Evolutionary conservation across 2,329 filamentous ascomycete genomes (phyloP).

Genomic region (Thermothelomyces thermophilus): DNA sequence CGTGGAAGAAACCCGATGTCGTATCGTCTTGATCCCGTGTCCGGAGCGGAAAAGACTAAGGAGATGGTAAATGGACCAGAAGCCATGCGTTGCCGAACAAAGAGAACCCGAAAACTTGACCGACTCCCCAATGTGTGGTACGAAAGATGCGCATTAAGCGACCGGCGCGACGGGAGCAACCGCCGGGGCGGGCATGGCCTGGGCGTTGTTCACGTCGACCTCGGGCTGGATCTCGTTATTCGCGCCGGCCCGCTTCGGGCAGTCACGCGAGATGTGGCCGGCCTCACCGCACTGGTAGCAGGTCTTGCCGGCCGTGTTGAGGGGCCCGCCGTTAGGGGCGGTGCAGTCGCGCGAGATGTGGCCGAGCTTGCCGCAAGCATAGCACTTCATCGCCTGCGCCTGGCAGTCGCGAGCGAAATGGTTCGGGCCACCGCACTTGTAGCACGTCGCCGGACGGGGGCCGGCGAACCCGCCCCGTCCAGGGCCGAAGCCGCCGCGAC

Average conservation of each 20-base stretch:
- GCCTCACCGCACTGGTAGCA: constrained; percentile 97
- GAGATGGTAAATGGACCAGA: constrained; percentile 10
- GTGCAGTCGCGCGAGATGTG: constrained; percentile 94
- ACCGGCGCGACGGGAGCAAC: constrained; percentile 37
- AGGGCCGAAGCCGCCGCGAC: constrained; percentile 61
- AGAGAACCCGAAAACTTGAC: constrained; percentile 8
- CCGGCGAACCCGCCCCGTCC: constrained; percentile 67
- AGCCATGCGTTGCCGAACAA: constrained; percentile 12
- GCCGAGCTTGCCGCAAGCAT: constrained; percentile 89
- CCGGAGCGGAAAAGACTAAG: constrained; percentile 12
- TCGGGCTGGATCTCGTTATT: constrained; percentile 43
- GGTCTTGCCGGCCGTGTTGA: constrained; percentile 95
- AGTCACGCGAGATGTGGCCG: constrained; percentile 93
- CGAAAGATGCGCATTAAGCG: constrained; percentile 20
- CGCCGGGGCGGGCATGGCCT: constrained; percentile 32
- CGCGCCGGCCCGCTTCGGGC: constrained; percentile 62
- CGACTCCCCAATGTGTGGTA: constrained; percentile 1
- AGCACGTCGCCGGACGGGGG: constrained; percentile 63
- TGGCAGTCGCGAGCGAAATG: constrained; percentile 98
- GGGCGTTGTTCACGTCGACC: constrained; percentile 38
- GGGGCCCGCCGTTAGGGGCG: constrained; percentile 87
- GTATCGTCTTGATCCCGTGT: constrained; percentile 18
- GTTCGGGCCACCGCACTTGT: constrained; percentile 81
- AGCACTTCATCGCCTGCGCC: constrained; percentile 98
- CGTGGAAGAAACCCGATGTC: constrained; percentile 21